Base-by-base conservation (phyloP, 352 stramenopile species). In the Phytopythium aichiense region DNA sequence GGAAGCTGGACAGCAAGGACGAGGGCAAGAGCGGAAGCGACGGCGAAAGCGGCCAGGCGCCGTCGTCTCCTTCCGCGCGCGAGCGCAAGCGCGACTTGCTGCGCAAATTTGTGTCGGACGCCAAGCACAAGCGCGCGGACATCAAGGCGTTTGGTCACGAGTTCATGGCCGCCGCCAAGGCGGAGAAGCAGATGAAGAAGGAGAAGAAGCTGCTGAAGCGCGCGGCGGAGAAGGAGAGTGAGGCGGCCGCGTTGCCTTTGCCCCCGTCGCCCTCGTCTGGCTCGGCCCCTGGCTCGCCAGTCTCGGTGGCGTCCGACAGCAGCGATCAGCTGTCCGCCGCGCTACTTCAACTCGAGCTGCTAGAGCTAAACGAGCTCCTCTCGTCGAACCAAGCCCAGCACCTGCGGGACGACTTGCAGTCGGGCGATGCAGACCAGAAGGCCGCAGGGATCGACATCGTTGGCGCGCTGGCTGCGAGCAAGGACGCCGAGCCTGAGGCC, bases 1-100 rank as follows among this genome's bases (percentile, higher is more conserved):
- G 73, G 20, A 69, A 81, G 28, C 67, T 95, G 15, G 80, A 95
- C 55, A 65, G 84, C 49, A 72, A 84, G 64, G 71, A 88, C 31
- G 68, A 69, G 9, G 72, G 71, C 15, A 68, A 72, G 40, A 87
- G 68, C 59, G 90, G 92, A 67, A 78, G 79, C 54, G 33, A 60
- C 5, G 11, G 33, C 16, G 55, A 51, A 42, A 49, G 25, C n/a
- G 20, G 22, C n/a, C 51, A 22, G 11, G n/a, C 38, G 23, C 37
- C 35, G n/a, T 13, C 37, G 22, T 60, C 38, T 7, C 38, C 55
- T 11, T 43, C 33, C 4, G 28, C 55, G 2, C 38, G 55, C 28
- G 55, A 60, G 23, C 55, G 55, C 23, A 60, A 60, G 55, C 55
- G 55, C 25, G 55, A 60, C 30, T 13, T 60, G 40, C 16, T 60